These are phyloP conservation scores for Sugiyamaella paludigena DNA, from an alignment of 1,139 yeast species.

Conservation along the genomic window DNA sequence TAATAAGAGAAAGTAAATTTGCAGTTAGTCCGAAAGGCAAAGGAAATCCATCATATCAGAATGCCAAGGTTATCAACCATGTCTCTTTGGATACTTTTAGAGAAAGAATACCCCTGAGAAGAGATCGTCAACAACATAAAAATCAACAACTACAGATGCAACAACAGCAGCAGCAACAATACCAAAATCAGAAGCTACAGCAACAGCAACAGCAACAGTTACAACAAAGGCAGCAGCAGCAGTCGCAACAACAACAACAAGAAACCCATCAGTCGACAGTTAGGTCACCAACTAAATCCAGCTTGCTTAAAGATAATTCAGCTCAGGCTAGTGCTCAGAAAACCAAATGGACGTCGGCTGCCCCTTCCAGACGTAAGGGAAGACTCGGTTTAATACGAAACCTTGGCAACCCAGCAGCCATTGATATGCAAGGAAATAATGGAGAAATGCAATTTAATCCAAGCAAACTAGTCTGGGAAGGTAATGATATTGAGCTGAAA, in stretches of 20 bases:
- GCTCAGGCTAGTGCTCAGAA: background rate
- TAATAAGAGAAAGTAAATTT: conserved; percentile 7
- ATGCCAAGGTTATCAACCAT: background rate
- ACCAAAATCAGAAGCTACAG: background rate
- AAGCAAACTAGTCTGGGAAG: conserved; percentile 58
- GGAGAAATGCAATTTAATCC: conserved; percentile 55
- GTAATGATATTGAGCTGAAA: conserved; percentile 58
- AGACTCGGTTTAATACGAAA: conserved; percentile 38
- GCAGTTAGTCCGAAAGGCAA: conserved; percentile 6
- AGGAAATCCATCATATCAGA: conserved; percentile 1
- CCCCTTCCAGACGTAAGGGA: background rate
- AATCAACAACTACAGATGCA: background rate
- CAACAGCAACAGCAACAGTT: background rate
- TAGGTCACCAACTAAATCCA: conserved; percentile 13
- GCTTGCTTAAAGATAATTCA: conserved; percentile 15
- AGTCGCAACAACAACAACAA: background rate
- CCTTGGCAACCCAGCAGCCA: conserved; percentile 32
- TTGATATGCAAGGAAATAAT: conserved; percentile 25
- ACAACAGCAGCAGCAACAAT: conserved; percentile 1
- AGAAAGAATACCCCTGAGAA: conserved; percentile 4
- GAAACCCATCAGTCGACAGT: conserved; percentile 7
- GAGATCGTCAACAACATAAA: background rate
- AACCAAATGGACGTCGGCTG: conserved; percentile 8
- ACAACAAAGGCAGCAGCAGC: background rate
- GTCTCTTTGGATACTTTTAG: conserved; percentile 7